Evolutionary conservation across 2,329 filamentous ascomycete species (phyloP).

Genomic region (Talaromyces sp.): DNA sequence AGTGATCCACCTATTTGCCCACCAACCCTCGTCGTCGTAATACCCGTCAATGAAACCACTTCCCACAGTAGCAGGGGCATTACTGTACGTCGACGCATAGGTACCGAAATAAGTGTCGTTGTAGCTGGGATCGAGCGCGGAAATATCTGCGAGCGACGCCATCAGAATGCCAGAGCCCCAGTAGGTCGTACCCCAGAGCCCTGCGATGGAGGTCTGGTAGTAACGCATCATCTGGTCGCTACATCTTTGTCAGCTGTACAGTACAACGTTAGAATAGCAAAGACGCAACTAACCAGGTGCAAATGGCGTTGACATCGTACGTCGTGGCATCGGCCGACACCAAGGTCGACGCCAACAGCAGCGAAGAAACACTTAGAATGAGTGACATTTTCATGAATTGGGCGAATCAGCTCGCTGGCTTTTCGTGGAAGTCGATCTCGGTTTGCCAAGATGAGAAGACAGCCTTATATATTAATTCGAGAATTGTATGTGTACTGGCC

Average conservation of each 20-base stretch:
- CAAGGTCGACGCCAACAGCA: background rate
- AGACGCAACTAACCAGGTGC: background rate
- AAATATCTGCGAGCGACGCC: background rate
- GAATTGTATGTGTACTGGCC: background rate
- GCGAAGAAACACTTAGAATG: background rate
- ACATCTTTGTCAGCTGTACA: background rate
- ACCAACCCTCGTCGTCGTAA: conserved; percentile 1
- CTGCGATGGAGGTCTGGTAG: background rate
- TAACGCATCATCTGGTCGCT: background rate
- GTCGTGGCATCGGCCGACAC: background rate
- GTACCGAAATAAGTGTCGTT: background rate
- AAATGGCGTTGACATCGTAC: background rate
- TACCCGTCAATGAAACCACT: background rate
- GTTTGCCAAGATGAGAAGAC: background rate
- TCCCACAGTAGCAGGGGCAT: background rate
- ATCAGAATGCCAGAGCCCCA: background rate
- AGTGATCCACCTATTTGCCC: background rate
- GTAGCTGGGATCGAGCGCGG: background rate
- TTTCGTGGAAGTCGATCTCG: background rate
- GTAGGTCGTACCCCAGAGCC: background rate
- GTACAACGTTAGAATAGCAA: background rate
- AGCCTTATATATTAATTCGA: background rate
- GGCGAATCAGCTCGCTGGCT: background rate
- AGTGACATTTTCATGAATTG: background rate
- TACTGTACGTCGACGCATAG: background rate